Conservation (phyloP, 1,139 yeast species). For the Ogataea hybrid region DNA sequence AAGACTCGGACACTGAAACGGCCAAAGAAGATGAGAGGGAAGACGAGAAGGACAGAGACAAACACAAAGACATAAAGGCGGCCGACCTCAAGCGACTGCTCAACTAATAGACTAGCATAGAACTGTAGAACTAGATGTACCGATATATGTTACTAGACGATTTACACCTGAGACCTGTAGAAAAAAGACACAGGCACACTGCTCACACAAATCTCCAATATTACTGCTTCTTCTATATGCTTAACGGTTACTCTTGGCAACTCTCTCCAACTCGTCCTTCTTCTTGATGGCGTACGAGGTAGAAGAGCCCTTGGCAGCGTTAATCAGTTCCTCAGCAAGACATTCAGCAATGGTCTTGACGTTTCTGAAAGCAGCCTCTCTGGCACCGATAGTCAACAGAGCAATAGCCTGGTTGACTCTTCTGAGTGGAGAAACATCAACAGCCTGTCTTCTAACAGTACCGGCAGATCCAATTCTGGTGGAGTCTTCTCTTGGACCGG, state of each 20-base stretch:
- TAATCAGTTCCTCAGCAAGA: constrained; percentile 99
- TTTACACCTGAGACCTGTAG: not conserved
- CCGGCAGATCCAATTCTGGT: constrained; percentile 99
- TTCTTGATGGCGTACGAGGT: constrained; percentile 99
- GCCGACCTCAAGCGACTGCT: constrained; percentile 8
- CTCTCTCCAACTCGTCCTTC: constrained; percentile 99
- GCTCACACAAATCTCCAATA: constrained; percentile 1
- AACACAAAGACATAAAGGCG: constrained; percentile 1
- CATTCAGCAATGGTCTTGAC: constrained; percentile 99
- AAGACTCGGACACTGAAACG: not conserved
- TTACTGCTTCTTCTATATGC: constrained; percentile 7
- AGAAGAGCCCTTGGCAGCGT: constrained; percentile 99
- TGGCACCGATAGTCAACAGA: constrained; percentile 98
- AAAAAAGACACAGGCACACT: no score
- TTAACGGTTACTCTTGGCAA: constrained; percentile 99
- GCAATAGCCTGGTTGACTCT: constrained; percentile 99
- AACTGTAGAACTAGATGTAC: constrained; percentile 3
- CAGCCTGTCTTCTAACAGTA: constrained; percentile 99
- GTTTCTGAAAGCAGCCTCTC: constrained; percentile 99
- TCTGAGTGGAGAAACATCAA: constrained; percentile 99
- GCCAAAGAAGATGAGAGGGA: not conserved
- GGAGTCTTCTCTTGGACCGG: constrained; percentile 99
- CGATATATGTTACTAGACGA: not conserved
- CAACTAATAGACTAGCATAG: constrained; percentile 5
- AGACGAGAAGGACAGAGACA: not conserved